Percentiles rank a stretch among this genome's conserved stretches.
Conservation (phyloP, 805 yeast genomes). For the Cyberlindnera veronae region DNA sequence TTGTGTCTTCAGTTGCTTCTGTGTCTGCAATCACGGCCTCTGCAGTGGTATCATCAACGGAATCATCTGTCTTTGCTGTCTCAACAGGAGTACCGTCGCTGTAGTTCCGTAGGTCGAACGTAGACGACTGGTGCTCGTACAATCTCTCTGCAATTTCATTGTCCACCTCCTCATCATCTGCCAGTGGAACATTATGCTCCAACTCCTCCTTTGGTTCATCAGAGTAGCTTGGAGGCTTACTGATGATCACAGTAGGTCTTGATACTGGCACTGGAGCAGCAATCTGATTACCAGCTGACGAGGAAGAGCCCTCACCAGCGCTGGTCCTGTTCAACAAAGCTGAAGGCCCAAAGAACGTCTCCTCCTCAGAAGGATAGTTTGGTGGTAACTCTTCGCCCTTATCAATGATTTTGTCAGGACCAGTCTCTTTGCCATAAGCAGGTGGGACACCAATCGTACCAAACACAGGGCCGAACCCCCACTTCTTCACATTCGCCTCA, state of each 20-base stretch:
- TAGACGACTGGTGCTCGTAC: constrained; percentile 34
- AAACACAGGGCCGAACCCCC: constrained; percentile 59
- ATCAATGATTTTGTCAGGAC: constrained; percentile 54
- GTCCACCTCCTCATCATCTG: constrained; percentile 2
- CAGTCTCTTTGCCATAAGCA: constrained; percentile 38
- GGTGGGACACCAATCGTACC: constrained; percentile 46
- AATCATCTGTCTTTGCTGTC: not conserved
- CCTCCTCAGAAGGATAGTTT: constrained; percentile 58
- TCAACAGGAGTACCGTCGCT: not conserved
- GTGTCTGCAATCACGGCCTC: too few species aligned
- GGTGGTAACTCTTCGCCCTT: constrained; percentile 76
- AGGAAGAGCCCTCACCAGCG: not conserved
- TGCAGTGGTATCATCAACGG: not conserved
- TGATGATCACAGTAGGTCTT: constrained; percentile 10
- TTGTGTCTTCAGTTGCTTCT: not conserved
- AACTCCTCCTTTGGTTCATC: constrained; percentile 24
- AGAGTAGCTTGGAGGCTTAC: constrained; percentile 26
- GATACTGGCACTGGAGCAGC: constrained; percentile 5
- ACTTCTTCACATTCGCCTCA: constrained; percentile 80
- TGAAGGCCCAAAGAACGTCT: constrained; percentile 55
- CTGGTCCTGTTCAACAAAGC: constrained; percentile 13
- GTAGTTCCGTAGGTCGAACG: constrained; percentile 29
- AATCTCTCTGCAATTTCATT: constrained; percentile 19
- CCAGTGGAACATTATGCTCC: not conserved
- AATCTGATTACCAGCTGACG: not conserved